Percentiles rank a stretch among this genome's conserved stretches.
These are phyloP conservation scores for Glycyrrhiza uralensis DNA, from an alignment of 306 rosid species.

Conservation along the genomic window DNA sequence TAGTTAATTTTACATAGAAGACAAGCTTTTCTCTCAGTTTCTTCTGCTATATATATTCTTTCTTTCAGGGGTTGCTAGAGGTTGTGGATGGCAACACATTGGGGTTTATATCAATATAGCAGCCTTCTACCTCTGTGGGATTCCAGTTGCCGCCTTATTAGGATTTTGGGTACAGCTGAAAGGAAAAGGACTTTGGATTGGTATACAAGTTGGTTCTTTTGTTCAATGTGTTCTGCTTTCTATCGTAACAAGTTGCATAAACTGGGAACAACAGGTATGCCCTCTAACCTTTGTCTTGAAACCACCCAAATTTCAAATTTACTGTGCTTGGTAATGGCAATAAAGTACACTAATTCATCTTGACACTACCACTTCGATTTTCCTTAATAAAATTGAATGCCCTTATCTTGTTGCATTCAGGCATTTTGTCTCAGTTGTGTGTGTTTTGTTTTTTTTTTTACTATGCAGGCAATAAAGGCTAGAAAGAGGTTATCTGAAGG, in stretches of 20 bases:
- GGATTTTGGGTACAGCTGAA: slow-evolving; percentile 42
- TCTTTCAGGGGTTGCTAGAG: slow-evolving; percentile 56
- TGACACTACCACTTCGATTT: background rate
- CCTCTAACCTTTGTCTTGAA: background rate
- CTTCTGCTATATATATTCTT: too few species aligned
- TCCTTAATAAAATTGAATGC: background rate
- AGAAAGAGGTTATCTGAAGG: slow-evolving; percentile 6
- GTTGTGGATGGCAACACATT: slow-evolving; percentile 75
- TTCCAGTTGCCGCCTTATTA: slow-evolving; percentile 50
- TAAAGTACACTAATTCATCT: background rate
- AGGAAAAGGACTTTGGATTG: slow-evolving; percentile 70
- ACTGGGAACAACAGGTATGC: slow-evolving; percentile 60
- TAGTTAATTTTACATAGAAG: background rate
- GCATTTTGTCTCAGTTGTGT: background rate
- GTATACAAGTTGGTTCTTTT: slow-evolving; percentile 51
- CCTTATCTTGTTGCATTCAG: background rate
- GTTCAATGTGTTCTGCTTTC: slow-evolving; percentile 38
- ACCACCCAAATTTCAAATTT: background rate
- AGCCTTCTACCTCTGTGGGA: slow-evolving; percentile 69
- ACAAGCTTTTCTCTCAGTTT: background rate
- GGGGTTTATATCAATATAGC: slow-evolving; percentile 67
- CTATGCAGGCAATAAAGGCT: slow-evolving; percentile 3
- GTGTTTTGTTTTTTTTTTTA: too few species aligned
- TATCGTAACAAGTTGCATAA: slow-evolving; percentile 39
- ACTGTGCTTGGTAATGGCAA: background rate